Base-by-base conservation (phyloP, 2,329 filamentous ascomycete genomes). In the Hirsutella rhossiliensis region DNA sequence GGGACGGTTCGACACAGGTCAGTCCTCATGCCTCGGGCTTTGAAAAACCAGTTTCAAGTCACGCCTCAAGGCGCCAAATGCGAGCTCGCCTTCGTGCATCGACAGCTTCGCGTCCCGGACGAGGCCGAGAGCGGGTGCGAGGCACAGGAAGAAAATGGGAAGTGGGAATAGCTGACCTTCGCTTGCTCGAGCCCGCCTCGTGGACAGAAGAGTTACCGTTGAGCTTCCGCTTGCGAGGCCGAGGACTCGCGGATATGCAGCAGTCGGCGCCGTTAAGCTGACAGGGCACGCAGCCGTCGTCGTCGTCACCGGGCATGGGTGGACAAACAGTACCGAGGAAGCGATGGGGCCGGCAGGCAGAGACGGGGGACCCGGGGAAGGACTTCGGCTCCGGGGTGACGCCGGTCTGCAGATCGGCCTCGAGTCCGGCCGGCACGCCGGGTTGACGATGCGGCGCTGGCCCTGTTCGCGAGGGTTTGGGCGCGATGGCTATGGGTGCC, bases 201-300 rank as follows among this genome's bases (percentile, higher is more conserved):
- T 82, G 77, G 50, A 79, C 75, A 57, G 71, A 66, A 47, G 71
- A 67, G 54, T 80, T 75, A 56, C 77, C 73, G 63, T 82, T 78
- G 50, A 86, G 66, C 68, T 89, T 90, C 59, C 87, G 76, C 69
- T 92, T 92, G 54, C 86, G 77, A 45, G 83, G 80, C 57, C 81
- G 79, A 20, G 85, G 85, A 61, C 83, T 87, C 52, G 82, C 79
- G 42, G 81, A 72, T 59, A 89, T 80, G 38, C 86, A 89, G 64
- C 86, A 92, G 53, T 87, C 81, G 58, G 85, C 77, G 55, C 81
- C 82, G 63, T 82, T 81, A 60, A 82, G 80, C 59, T 86, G 82
- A 64, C 87, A 94, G 50, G 86, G 72, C 49, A 87, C 75, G 63
- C 87, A 92, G 52, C 74, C 69, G 54, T 84, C 78, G 51, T 82